These are phyloP conservation scores for Melampsora abietis-canadensis DNA, from an alignment of 1,284 basidiomycete species.

Conservation along the genomic window DNA sequence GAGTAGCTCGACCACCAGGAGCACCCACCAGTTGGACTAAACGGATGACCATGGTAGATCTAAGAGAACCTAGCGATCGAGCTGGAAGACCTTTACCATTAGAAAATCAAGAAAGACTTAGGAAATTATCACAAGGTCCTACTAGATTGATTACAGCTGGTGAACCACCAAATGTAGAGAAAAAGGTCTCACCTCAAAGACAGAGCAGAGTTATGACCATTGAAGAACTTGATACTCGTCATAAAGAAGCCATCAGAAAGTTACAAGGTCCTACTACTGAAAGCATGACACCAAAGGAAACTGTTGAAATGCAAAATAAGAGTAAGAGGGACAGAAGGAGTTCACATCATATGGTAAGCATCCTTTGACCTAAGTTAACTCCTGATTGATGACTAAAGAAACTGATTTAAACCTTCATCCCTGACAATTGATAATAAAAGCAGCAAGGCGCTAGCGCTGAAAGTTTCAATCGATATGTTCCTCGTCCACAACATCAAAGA, in stretches of 20 bases:
- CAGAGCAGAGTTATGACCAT: conserved; percentile 35
- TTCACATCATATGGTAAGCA: conserved; percentile 4
- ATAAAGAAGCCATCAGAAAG: conserved; percentile 28
- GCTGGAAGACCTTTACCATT: not conserved
- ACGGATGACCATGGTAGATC: not conserved
- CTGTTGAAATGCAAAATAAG: not conserved
- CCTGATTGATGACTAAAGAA: not conserved
- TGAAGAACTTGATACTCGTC: conserved; percentile 29
- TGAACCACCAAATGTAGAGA: not conserved
- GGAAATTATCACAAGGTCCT: not conserved
- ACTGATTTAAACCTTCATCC: not conserved
- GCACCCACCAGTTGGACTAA: conserved; percentile 21
- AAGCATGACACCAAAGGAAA: not conserved
- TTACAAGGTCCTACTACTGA: conserved; percentile 28
- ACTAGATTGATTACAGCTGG: conserved; percentile 7
- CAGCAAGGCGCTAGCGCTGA: too few species aligned
- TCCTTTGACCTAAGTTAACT: not conserved
- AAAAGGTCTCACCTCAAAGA: not conserved
- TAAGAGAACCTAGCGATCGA: not conserved
- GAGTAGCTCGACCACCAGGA: conserved; percentile 19
- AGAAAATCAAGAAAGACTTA: not conserved
- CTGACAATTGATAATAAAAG: too few species aligned
- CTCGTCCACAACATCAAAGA: too few species aligned
- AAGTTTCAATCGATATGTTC: too few species aligned
- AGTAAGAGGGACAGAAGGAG: not conserved